Evolutionary conservation across 2,329 filamentous ascomycete genomes (phyloP).

Genomic region (Colletotrichum sp.): DNA sequence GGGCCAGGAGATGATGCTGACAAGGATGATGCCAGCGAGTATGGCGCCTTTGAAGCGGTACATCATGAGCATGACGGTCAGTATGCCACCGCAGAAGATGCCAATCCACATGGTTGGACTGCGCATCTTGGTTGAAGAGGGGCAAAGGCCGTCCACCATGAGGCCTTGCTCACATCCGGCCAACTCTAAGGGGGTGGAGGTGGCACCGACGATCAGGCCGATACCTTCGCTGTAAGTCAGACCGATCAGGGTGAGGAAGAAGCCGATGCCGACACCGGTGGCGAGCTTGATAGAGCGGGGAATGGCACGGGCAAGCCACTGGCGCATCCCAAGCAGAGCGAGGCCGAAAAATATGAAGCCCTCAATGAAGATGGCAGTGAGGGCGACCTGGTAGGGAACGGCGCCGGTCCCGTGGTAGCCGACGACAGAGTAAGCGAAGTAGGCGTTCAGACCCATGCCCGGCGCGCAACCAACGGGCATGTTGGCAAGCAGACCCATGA

Average conservation of each 20-base stretch:
- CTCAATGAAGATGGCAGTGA: conserved; percentile 89
- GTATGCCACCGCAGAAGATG: conserved; percentile 83
- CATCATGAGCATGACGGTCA: conserved; percentile 82
- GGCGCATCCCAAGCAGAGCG: conserved; percentile 80
- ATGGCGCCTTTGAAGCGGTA: conserved; percentile 89
- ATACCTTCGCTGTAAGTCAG: conserved; percentile 84
- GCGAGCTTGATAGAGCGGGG: conserved; percentile 86
- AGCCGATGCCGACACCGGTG: conserved; percentile 83
- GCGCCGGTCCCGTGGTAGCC: conserved; percentile 76
- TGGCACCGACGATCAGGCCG: conserved; percentile 75
- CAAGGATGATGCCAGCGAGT: conserved; percentile 81
- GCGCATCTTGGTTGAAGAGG: conserved; percentile 74
- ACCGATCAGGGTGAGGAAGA: conserved; percentile 80
- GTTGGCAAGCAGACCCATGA: conserved; percentile 84
- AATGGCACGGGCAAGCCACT: conserved; percentile 86
- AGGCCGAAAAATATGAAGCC: conserved; percentile 85
- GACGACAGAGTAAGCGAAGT: conserved; percentile 80
- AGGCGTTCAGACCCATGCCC: conserved; percentile 75
- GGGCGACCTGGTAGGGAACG: conserved; percentile 76
- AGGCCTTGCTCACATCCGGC: conserved; percentile 65
- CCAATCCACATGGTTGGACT: conserved; percentile 86
- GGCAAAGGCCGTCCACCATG: conserved; percentile 61
- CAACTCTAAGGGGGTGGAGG: conserved; percentile 72
- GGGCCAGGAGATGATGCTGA: conserved; percentile 90
- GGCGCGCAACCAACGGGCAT: conserved; percentile 54